Conservation (phyloP, 352 stramenopile species). For the Saprolegnia parasitica region DNA sequence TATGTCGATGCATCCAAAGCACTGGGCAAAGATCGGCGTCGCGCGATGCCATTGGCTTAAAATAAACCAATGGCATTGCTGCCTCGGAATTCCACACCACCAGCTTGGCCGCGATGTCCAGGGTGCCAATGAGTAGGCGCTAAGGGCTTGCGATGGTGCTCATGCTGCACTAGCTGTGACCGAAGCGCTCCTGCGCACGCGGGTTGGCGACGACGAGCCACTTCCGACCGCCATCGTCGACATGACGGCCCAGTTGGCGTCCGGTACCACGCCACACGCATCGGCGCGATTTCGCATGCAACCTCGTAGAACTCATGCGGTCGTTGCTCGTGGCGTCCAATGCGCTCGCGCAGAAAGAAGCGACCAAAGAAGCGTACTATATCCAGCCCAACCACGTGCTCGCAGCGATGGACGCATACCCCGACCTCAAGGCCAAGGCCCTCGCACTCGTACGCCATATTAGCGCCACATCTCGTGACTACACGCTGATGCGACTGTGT, state of each 20-base stretch:
- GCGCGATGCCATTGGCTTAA: not conserved
- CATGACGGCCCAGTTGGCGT: constrained; percentile 4
- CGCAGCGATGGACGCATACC: not conserved
- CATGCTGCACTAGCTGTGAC: not conserved
- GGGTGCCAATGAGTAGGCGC: not conserved
- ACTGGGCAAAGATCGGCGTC: not conserved
- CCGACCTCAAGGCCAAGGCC: not conserved
- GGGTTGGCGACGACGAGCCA: not conserved
- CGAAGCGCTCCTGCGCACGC: not conserved
- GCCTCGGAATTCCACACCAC: not conserved
- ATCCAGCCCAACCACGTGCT: not conserved
- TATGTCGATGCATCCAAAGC: too few relatives aligned
- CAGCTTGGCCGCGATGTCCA: not conserved
- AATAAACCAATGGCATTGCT: not conserved
- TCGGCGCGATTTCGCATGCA: too few relatives aligned
- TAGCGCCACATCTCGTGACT: not conserved
- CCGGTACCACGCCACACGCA: not conserved
- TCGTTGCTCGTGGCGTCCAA: constrained; percentile 1
- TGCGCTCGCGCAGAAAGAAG: not conserved
- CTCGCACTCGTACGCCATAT: not conserved
- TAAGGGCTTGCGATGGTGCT: not conserved
- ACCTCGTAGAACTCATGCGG: constrained; percentile 1
- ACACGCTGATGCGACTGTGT: not conserved
- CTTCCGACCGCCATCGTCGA: not conserved
- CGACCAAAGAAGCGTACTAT: constrained; percentile 2